Evolutionary conservation across 345 rosid species (phyloP).

Genomic region (Aethionema arabicum): DNA sequence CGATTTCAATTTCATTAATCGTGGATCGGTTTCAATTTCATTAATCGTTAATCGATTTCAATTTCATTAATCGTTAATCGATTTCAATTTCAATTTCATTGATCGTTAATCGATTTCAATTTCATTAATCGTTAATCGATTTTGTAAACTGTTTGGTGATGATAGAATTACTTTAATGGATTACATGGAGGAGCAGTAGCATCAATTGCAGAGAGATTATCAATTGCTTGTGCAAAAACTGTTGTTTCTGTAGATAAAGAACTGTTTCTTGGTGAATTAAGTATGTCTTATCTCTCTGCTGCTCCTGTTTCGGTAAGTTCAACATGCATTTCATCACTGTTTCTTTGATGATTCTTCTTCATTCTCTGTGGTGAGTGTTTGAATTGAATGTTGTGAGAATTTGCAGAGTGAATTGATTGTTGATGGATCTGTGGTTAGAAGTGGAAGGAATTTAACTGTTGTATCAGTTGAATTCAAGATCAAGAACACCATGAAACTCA

Average conservation of each 20-base stretch:
- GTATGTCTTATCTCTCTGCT: slow-evolving; percentile 63
- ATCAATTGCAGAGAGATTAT: slow-evolving; percentile 63
- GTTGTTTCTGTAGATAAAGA: slow-evolving; percentile 54
- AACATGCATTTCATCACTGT: neutral
- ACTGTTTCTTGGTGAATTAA: slow-evolving; percentile 67
- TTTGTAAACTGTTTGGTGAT: neutral
- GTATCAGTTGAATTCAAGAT: slow-evolving; percentile 57
- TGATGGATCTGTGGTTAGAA: slow-evolving; percentile 59
- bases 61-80: slow-evolving; percentile 5
- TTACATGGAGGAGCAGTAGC: slow-evolving; percentile 74
- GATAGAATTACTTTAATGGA: slow-evolving; percentile 54
- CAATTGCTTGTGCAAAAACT: slow-evolving; percentile 64
- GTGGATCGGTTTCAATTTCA: too few species aligned
- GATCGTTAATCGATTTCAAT: too few species aligned
- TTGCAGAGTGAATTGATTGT: slow-evolving; percentile 54
- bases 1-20: slow-evolving; percentile 22
- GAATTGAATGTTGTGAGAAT: neutral
- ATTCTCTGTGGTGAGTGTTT: neutral
- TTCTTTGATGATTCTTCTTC: neutral
- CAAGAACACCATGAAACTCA: slow-evolving; percentile 51
- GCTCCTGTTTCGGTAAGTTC: slow-evolving; percentile 41
- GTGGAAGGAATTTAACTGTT: slow-evolving; percentile 71
- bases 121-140: neutral
- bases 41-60: neutral
- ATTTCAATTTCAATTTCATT: too few species aligned